Percentiles rank a stretch among this genome's conserved stretches.
phyloP scores from a whole-genome alignment of 2,329 filamentous ascomycete species.

The Mycocentrospora acerina region DNA sequence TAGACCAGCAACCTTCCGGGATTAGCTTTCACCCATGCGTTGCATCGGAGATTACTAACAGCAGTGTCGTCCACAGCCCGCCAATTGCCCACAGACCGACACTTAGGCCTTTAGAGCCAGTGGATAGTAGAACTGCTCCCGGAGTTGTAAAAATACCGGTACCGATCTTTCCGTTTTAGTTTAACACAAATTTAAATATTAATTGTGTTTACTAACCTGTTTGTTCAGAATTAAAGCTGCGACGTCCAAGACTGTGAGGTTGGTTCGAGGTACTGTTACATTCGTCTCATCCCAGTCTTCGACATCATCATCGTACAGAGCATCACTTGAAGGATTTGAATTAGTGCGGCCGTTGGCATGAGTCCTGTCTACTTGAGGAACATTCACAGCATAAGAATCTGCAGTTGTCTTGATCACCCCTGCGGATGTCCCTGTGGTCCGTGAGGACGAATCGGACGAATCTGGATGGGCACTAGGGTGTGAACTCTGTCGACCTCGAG shows the following conservation, averaged over 20 bases:
- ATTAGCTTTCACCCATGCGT: no score
- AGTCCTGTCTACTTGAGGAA: not conserved
- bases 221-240: constrained; percentile 13
- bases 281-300: constrained; percentile 6
- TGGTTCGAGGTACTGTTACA: constrained; percentile 4
- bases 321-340: constrained; percentile 3
- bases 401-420: not conserved
- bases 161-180: constrained; percentile 34
- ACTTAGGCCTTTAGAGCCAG: constrained; percentile 38
- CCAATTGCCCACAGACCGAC: constrained; percentile 55
- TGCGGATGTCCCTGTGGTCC: not conserved
- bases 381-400: not conserved
- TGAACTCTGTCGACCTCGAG: not conserved
- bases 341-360: constrained; percentile 1
- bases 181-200: no score
- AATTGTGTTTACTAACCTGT: not conserved
- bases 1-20: constrained; percentile 39
- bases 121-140: constrained; percentile 47
- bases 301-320: not conserved
- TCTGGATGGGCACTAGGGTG: not conserved
- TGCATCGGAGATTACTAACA: constrained; percentile 8
- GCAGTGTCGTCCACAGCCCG: constrained; percentile 50
- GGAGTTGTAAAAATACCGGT: constrained; percentile 55
- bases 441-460: not conserved
- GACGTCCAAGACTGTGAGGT: constrained; percentile 10